phyloP scores from a whole-genome alignment of 768 basidiomycete genomes.

The Macrolepiota albuminosa region DNA sequence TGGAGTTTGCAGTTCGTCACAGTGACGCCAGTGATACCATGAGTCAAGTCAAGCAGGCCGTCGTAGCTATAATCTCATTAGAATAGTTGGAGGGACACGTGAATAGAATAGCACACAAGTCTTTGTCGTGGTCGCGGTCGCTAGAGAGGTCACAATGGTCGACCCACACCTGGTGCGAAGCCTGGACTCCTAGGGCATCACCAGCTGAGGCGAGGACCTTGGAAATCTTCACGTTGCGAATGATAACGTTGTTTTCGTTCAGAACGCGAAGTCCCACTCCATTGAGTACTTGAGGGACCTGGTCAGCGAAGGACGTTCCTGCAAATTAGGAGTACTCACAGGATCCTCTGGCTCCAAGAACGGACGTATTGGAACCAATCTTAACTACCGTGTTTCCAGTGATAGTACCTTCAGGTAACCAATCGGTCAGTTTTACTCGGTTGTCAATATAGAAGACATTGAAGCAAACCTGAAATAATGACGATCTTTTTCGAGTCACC shows the following conservation, averaged over 20 bases:
- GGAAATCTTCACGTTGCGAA: conserved; percentile 44
- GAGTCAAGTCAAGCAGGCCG: conserved; percentile 40
- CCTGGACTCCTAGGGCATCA: conserved; percentile 41
- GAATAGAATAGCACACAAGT: conserved; percentile 3
- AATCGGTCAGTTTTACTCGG: not conserved
- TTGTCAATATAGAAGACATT: not conserved
- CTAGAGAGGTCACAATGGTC: conserved; percentile 42
- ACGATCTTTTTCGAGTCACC: conserved; percentile 40
- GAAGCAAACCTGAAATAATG: conserved; percentile 32
- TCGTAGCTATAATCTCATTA: conserved; percentile 30
- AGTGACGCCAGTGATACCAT: conserved; percentile 37
- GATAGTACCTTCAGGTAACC: conserved; percentile 28
- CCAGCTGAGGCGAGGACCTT: conserved; percentile 42
- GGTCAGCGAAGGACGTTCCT: not conserved
- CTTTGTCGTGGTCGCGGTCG: conserved; percentile 40
- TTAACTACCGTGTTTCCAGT: conserved; percentile 38
- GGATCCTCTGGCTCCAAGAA: conserved; percentile 36
- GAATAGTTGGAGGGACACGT: not conserved
- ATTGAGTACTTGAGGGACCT: conserved; percentile 27
- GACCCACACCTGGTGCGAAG: conserved; percentile 37
- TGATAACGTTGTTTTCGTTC: conserved; percentile 39
- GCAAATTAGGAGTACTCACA: conserved; percentile 18
- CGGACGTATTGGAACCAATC: conserved; percentile 39
- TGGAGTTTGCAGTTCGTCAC: conserved; percentile 38
- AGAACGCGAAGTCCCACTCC: conserved; percentile 44